Base-by-base conservation (phyloP, 106 monocot genomes). In the Dioscorea dumetorum region DNA sequence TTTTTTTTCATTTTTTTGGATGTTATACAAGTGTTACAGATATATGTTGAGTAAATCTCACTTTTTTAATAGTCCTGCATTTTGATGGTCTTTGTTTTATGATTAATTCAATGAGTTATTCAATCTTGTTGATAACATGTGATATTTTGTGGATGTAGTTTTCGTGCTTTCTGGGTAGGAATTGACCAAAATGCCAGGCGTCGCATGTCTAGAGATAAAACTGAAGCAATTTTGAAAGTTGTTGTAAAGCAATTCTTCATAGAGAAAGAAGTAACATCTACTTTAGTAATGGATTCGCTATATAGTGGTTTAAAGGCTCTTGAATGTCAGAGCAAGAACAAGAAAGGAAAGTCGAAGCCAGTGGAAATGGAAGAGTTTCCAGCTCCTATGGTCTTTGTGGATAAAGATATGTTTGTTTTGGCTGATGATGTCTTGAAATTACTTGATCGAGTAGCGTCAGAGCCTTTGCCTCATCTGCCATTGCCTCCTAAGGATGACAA, bases 251-350 rank as follows among this genome's bases (percentile, higher is more conserved):
- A 90, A 31, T 93, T 99, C 64, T 99, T 99, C 65, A 74, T 89
- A 22, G 97, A 99, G 74, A 92, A 99, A 77, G 97, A 99, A 70
- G 97, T 93, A 14, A 99, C 97, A 60, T 99, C 97, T 32, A 99
- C 97, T 32, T 76, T 99, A 76, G 90, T 99, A 34, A 99, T 99
- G 89, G 97, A 99, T 81, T 92, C 87, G 19, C 84, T 99, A 0
- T 87, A 99, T 32, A 90, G 97, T 77, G 97, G 97, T 48, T 53
- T 99, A 24, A 92, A 75, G 67, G 84, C 87, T 70, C 82, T 99
- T 61, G 92, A 93, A 67, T 76, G 49, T 60, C 92, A 90, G 73
- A 90, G 79, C 77, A 83, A 84, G 72, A 82, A 72, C 69, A 84
- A 72, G 52, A 87, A 80, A 68, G 85, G 80, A 51, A 71, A 11